A percentile compares a stretch with the other conserved stretches of the same genome.
phyloP scores from a whole-genome alignment of 129 eudicot genomes.

The Silybum marianum region DNA sequence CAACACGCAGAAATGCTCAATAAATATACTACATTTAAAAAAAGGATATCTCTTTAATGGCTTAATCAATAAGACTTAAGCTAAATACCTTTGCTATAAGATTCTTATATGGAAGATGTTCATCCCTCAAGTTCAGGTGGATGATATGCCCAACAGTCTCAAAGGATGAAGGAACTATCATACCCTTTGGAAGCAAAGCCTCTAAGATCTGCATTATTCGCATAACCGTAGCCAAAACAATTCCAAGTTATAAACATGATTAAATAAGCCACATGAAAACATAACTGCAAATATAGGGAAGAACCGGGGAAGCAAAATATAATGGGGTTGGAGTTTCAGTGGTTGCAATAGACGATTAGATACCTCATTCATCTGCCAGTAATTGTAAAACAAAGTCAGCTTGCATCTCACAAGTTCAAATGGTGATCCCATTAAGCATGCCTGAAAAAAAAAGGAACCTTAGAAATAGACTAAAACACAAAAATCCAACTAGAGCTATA shows the following conservation, averaged over 20 bases:
- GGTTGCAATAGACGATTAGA: constrained; percentile 8
- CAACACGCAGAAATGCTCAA: constrained; percentile 1
- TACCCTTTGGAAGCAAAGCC: constrained; percentile 74
- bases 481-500: constrained; percentile 7
- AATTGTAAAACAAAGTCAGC: constrained; percentile 70
- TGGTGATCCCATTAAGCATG: constrained; percentile 40
- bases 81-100: constrained; percentile 74
- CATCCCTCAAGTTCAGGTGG: constrained; percentile 78
- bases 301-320: not conserved
- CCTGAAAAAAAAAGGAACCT: constrained; percentile 45
- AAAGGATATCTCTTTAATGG: not conserved
- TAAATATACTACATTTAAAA: not conserved
- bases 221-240: not conserved
- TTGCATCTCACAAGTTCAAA: constrained; percentile 83
- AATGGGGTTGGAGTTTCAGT: not conserved
- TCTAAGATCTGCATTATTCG: constrained; percentile 63
- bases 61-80: not conserved
- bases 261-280: not conserved
- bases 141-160: constrained; percentile 95
- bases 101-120: constrained; percentile 75
- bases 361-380: constrained; percentile 97
- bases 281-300: not conserved
- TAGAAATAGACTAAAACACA: constrained; percentile 10
- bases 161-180: constrained; percentile 82
- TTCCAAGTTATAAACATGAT: constrained; percentile 7